phyloP scores from a whole-genome alignment of 1,284 basidiomycete species.

The Trametes hirsuta region DNA sequence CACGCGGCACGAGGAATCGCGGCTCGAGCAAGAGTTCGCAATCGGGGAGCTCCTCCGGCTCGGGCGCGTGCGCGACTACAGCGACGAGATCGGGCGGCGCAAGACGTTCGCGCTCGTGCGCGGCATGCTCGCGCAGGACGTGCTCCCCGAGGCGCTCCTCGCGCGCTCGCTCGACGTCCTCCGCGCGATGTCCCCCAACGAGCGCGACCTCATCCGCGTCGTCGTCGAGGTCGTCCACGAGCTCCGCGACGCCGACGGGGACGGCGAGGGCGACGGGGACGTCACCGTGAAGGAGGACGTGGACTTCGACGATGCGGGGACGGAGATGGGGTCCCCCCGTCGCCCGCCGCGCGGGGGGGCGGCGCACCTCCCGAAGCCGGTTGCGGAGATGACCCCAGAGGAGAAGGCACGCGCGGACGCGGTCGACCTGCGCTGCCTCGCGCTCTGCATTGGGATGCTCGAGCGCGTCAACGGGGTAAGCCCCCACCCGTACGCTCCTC shows the following conservation, averaged over 20 bases:
- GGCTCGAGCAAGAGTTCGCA: conserved; percentile 72
- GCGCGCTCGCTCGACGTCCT: conserved; percentile 87
- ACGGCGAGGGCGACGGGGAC: conserved; percentile 37
- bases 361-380: conserved; percentile 42
- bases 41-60: conserved; percentile 84
- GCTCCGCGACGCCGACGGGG: conserved; percentile 69
- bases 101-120: conserved; percentile 91
- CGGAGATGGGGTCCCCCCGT: conserved; percentile 35
- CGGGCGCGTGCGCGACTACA: conserved; percentile 87
- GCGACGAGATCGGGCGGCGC: conserved; percentile 92
- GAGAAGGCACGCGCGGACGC: conserved; percentile 64
- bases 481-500: neutral
- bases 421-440: conserved; percentile 84
- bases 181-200: conserved; percentile 80
- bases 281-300: conserved; percentile 9
- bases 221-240: conserved; percentile 94
- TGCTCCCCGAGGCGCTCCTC: conserved; percentile 80
- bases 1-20: conserved; percentile 54
- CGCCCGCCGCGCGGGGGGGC: conserved; percentile 33
- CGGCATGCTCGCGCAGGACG: conserved; percentile 86
- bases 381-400: conserved; percentile 57
- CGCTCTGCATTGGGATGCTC: conserved; percentile 89
- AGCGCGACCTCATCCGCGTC: conserved; percentile 91
- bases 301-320: conserved; percentile 36
- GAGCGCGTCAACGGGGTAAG: conserved; percentile 87